phyloP scores from a whole-genome alignment of 495 filamentous ascomycete genomes.

The Tuber umbilicatum region DNA sequence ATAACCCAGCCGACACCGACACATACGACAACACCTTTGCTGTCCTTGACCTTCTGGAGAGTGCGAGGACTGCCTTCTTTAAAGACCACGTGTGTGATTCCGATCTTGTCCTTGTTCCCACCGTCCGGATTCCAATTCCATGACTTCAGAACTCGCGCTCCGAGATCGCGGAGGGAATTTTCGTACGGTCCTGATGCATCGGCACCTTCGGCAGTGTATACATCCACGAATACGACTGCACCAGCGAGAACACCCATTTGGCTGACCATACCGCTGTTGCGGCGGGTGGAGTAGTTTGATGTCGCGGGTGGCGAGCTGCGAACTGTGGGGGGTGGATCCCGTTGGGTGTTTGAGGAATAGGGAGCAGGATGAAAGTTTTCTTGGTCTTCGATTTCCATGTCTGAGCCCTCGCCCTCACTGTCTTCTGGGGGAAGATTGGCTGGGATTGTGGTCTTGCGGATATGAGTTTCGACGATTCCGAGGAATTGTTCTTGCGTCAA shows the following conservation, averaged over 20 bases:
- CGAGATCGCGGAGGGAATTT: constrained; percentile 74
- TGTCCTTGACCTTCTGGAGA: constrained; percentile 74
- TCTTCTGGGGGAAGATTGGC: constrained; percentile 34
- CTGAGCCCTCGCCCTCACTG: constrained; percentile 8
- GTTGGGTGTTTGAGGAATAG: background rate
- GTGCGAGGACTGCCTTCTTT: constrained; percentile 87
- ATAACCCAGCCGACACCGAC: constrained; percentile 85
- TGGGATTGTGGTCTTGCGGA: constrained; percentile 21
- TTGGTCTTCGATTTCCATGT: constrained; percentile 4
- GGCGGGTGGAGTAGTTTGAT: background rate
- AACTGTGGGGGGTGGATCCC: background rate
- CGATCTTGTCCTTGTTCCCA: constrained; percentile 51
- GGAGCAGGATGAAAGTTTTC: constrained; percentile 12
- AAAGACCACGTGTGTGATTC: constrained; percentile 91
- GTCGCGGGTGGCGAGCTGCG: background rate
- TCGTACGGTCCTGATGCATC: constrained; percentile 79
- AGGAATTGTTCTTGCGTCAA: constrained; percentile 18
- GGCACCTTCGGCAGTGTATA: constrained; percentile 82
- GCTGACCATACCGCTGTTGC: constrained; percentile 1
- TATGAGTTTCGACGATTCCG: constrained; percentile 20
- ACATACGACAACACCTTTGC: constrained; percentile 67
- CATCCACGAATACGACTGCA: constrained; percentile 82
- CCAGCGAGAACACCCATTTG: constrained; percentile 52
- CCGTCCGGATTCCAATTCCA: constrained; percentile 76
- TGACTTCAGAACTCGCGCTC: constrained; percentile 70